Conservation (phyloP, 2,329 filamentous ascomycete species). For the Nothophoma quercina region DNA sequence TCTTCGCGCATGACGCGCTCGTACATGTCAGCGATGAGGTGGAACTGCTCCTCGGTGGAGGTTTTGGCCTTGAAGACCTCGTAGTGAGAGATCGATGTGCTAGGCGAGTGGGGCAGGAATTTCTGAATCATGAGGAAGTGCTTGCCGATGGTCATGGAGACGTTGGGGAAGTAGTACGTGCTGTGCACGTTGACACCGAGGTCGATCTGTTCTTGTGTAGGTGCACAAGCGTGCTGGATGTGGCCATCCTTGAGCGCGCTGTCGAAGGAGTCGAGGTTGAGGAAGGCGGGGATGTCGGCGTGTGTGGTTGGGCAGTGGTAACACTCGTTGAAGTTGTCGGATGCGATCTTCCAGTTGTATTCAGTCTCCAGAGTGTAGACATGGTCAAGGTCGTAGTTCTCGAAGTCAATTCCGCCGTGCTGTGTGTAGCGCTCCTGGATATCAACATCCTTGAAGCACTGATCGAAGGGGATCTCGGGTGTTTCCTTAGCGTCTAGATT, state of each 20-base stretch:
- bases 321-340: constrained; percentile 71
- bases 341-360: constrained; percentile 40
- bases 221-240: constrained; percentile 35
- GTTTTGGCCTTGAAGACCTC: constrained; percentile 68
- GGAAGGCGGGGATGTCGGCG: constrained; percentile 63
- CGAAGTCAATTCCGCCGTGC: constrained; percentile 32
- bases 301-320: constrained; percentile 68
- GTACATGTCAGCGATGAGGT: constrained; percentile 65
- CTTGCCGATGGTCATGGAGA: constrained; percentile 27
- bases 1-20: constrained; percentile 70
- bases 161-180: constrained; percentile 40
- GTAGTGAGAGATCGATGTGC: constrained; percentile 63
- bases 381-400: constrained; percentile 33
- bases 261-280: constrained; percentile 62
- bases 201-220: constrained; percentile 28
- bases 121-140: constrained; percentile 70
- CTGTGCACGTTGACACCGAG: constrained; percentile 31
- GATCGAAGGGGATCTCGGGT: constrained; percentile 3
- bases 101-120: constrained; percentile 63
- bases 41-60: constrained; percentile 64
- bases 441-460: constrained; percentile 31
- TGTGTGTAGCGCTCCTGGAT: constrained; percentile 28
- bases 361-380: constrained; percentile 32
- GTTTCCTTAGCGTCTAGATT: constrained; percentile 24
- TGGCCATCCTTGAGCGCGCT: constrained; percentile 32